Base-by-base conservation (phyloP, 495 filamentous ascomycete genomes). In the Lasiosphaeria ovina region DNA sequence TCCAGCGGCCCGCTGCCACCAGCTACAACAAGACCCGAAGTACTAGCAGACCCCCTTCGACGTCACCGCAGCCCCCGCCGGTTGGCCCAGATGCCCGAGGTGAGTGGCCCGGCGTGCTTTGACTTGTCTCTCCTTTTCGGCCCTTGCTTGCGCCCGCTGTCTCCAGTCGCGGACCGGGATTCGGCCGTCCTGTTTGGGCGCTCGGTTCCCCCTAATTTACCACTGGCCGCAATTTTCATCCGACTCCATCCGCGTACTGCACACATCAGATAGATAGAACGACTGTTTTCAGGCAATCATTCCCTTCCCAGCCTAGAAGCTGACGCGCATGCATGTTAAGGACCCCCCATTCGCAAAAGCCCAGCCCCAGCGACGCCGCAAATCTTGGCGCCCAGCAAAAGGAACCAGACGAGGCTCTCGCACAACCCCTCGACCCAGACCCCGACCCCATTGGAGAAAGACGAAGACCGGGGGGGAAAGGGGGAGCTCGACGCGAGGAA, bases 301-400 rank as follows among this genome's bases (percentile, higher is more conserved):
- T 12, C 47, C n/a, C 12, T 38, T n/a, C 10, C 35, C 34, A 36
- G 42, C 24, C 24, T 24, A 24, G 24, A 24, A 61, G 54, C 59
- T 60, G 55, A 67, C 57, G 63, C 61, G 53, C 55, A 64, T 55
- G 51, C 51, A 24, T 44, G 51, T 35, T 62, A 61, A 55, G 42
- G 48, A 52, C 49, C 52, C 60, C 59, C 24, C 24, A 24, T 24
- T 2, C 24, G 1, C 24, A 24, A 24, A 17, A 67, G 55, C 34
- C 59, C 51, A 57, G 34, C 47, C 54, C 40, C 63, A 38, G 53
- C 60, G 45, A 60, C 64, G 49, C 56, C 49, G 16, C 59, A 59
- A 34, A 56, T 54, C 51, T 53, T 51, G 47, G 31, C 57, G 6
- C 58, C 35, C n/a, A 51, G 40, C 48, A 14, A 35, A 14, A 55